phyloP scores from a whole-genome alignment of 495 filamentous ascomycete genomes.

The Tuber aestivum region DNA sequence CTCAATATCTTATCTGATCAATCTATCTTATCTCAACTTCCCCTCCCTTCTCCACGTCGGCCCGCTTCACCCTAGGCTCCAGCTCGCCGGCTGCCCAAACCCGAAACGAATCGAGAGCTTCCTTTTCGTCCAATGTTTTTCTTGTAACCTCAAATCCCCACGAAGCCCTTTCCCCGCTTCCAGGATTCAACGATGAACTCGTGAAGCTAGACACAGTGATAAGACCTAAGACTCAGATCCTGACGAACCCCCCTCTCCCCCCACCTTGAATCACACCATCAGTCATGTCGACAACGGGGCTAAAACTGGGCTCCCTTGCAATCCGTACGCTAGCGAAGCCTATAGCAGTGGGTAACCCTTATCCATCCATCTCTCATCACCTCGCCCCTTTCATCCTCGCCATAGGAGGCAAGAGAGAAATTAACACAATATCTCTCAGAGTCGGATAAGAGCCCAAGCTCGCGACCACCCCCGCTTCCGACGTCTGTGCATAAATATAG shows the following conservation, averaged over 20 bases:
- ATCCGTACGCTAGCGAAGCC: constrained; percentile 69
- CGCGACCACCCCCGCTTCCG: constrained; percentile 92
- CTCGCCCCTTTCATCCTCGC: constrained; percentile 44
- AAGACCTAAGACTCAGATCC: background rate
- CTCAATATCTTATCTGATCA: background rate
- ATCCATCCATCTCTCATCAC: constrained; percentile 42
- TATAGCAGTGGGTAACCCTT: constrained; percentile 54
- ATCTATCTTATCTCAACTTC: background rate
- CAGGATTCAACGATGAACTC: background rate
- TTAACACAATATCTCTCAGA: constrained; percentile 51
- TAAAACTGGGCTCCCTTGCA: constrained; percentile 63
- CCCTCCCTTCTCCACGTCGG: background rate
- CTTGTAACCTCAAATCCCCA: background rate
- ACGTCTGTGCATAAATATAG: constrained; percentile 61
- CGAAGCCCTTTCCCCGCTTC: background rate
- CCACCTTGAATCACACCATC: background rate
- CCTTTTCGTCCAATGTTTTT: background rate
- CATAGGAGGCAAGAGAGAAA: background rate
- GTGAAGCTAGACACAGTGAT: background rate
- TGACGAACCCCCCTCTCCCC: background rate
- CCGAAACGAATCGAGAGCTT: background rate
- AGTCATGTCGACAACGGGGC: constrained; percentile 56
- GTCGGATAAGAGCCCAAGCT: constrained; percentile 86
- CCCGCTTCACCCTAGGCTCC: background rate
- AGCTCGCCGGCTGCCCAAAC: background rate